Conservation (phyloP, 2,329 filamentous ascomycete species). For the Aspergillus sp. region DNA sequence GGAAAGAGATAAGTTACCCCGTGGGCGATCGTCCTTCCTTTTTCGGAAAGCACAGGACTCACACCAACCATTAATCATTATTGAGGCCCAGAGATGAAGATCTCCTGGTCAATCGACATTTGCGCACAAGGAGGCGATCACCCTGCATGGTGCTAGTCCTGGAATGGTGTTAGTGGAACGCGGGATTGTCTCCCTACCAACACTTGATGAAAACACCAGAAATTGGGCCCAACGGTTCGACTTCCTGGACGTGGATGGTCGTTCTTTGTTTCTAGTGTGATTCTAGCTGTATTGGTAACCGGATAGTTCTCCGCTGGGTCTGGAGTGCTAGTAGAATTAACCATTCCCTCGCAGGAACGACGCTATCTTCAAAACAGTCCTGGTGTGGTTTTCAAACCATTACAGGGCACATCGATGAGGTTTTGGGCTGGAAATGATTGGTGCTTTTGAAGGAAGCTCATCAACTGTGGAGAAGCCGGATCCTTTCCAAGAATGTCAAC, state of each 20-base stretch:
- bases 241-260: background rate
- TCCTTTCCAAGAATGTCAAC: background rate
- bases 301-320: slow-evolving; percentile 6
- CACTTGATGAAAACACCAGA: background rate
- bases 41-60: background rate
- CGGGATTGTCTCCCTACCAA: slow-evolving; percentile 17
- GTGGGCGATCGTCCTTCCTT: slow-evolving; percentile 1
- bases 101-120: background rate
- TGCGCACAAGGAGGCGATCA: background rate
- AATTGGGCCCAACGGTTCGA: slow-evolving; percentile 15
- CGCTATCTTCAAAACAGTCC: background rate
- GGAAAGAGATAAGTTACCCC: background rate
- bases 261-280: slow-evolving; percentile 18
- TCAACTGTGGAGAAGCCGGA: background rate
- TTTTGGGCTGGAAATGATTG: background rate
- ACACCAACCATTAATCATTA: too few species aligned
- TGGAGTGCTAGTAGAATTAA: background rate
- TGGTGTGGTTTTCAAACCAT: slow-evolving; percentile 1
- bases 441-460: background rate
- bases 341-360: background rate
- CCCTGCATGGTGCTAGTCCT: background rate
- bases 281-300: slow-evolving; percentile 19
- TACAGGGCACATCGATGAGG: background rate
- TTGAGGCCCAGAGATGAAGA: background rate
- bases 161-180: slow-evolving; percentile 12